Conservation (phyloP, 129 eudicot genomes). For the Oenanthe sinensis region DNA sequence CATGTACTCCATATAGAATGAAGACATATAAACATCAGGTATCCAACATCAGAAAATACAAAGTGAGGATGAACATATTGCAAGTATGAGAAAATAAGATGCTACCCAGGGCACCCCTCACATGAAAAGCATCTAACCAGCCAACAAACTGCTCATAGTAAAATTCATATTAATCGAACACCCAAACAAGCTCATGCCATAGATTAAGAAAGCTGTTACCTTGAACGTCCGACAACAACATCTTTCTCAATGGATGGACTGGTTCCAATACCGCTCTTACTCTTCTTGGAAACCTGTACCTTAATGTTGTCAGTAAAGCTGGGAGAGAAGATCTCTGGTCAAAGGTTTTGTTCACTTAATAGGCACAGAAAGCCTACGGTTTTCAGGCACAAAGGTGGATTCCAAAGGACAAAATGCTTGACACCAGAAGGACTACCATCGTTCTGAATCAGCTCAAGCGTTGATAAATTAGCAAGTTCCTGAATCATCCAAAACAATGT, state of each 20-base stretch:
- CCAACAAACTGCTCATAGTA: not conserved
- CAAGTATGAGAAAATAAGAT: not conserved
- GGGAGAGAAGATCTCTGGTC: slow-evolving; percentile 4
- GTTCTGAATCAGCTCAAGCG: slow-evolving; percentile 65
- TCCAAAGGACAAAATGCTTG: slow-evolving; percentile 83
- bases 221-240: slow-evolving; percentile 51
- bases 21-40: not conserved
- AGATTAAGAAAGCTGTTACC: slow-evolving; percentile 30
- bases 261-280: slow-evolving; percentile 24
- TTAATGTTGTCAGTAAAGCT: slow-evolving; percentile 11
- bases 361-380: slow-evolving; percentile 39
- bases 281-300: slow-evolving; percentile 51
- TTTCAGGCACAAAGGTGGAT: slow-evolving; percentile 71
- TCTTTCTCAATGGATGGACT: slow-evolving; percentile 20
- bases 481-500: slow-evolving; percentile 11
- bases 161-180: not conserved
- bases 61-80: not conserved
- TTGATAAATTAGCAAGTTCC: slow-evolving; percentile 65
- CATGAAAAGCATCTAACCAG: not conserved
- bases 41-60: not conserved
- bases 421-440: slow-evolving; percentile 97
- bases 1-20: not conserved
- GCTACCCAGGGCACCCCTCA: not conserved
- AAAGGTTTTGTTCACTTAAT: not conserved
- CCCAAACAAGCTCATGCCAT: not conserved